These are phyloP conservation scores for Aspergillus cavernicola DNA, from an alignment of 495 filamentous ascomycete species.

Conservation along the genomic window DNA sequence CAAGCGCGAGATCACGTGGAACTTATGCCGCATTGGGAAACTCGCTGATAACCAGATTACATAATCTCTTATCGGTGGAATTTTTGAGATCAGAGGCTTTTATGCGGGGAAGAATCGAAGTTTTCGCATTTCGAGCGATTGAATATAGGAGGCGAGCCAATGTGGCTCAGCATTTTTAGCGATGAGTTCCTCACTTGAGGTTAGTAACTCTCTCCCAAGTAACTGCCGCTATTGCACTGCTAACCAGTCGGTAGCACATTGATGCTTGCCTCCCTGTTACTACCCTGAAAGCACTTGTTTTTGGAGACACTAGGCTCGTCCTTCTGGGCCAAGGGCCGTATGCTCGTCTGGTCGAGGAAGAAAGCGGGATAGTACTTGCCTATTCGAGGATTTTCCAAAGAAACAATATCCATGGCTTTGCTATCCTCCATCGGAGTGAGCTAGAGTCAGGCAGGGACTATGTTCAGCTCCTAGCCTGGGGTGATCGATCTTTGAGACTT, in stretches of 20 bases:
- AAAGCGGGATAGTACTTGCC: slow-evolving; percentile 28
- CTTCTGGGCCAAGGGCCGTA: slow-evolving; percentile 42
- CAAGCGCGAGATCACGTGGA: slow-evolving; percentile 22
- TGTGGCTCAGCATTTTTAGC: slow-evolving; percentile 16
- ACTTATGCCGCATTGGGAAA: slow-evolving; percentile 17
- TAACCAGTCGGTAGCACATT: slow-evolving; percentile 32
- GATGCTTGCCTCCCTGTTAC: slow-evolving; percentile 47
- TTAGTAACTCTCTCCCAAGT: slow-evolving; percentile 17
- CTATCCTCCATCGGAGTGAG: slow-evolving; percentile 20
- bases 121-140: slow-evolving; percentile 7
- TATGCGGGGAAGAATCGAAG: slow-evolving; percentile 16
- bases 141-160: slow-evolving; percentile 9
- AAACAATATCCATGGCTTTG: slow-evolving; percentile 43
- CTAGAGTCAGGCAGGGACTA: slow-evolving; percentile 19
- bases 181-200: slow-evolving; percentile 38
- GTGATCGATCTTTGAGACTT: slow-evolving; percentile 68
- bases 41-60: slow-evolving; percentile 18
- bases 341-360: slow-evolving; percentile 35
- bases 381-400: slow-evolving; percentile 34
- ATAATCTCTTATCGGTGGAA: slow-evolving; percentile 16
- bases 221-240: slow-evolving; percentile 14
- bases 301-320: slow-evolving; percentile 25
- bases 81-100: slow-evolving; percentile 20
- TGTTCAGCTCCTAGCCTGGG: slow-evolving; percentile 61
- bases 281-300: slow-evolving; percentile 30